Base-by-base conservation (phyloP, 2,329 filamentous ascomycete species). In the Aspergillus pseudonomiae region DNA sequence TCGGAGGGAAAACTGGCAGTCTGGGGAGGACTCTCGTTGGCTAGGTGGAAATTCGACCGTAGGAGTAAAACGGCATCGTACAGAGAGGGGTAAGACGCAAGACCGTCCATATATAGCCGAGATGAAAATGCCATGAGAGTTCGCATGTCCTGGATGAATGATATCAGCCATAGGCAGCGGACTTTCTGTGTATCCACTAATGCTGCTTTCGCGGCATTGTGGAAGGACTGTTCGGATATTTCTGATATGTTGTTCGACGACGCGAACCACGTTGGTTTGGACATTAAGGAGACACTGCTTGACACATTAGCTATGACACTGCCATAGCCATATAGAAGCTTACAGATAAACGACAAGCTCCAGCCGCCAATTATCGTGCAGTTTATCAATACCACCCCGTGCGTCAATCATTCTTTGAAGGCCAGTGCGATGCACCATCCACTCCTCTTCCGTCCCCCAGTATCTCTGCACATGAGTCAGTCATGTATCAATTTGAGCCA, bases 391-490 rank as follows among this genome's bases (percentile, higher is more conserved):
- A 7, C 75, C 75, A n/a, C 75, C 75, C 62, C 70, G 68, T 26
- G 73, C 73, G n/a, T 75, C 65, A 19, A 77, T 74, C 71, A 77
- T 77, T 28, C 69, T 65, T 32, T 74, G 68, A 19, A 77, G 61
- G 9, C 75, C 75, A 30, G 67, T 65, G 36, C 73, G 74, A 41
- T 77, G 75, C n/a, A 77, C 69, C 14, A 70, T 67, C 75, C 74
- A 77, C 50, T 73, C 71, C 55, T 64, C 62, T 58, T 70, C 74
- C 1, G 74, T 75, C 12, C 74, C 75, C 75, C 74, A 77, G 46
- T 76, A 77, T 65, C 75, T 61, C 70, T 72, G 48, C 66, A 16
- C 14, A 24, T 14, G 19, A 50, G 24, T 36, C 14, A 59, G 52
- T 19, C 10, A 39, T 54, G 6, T 48, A 11, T 26, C 19, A 3